Conservation (phyloP, 2,329 filamentous ascomycete species). For the Penicillium sp. region DNA sequence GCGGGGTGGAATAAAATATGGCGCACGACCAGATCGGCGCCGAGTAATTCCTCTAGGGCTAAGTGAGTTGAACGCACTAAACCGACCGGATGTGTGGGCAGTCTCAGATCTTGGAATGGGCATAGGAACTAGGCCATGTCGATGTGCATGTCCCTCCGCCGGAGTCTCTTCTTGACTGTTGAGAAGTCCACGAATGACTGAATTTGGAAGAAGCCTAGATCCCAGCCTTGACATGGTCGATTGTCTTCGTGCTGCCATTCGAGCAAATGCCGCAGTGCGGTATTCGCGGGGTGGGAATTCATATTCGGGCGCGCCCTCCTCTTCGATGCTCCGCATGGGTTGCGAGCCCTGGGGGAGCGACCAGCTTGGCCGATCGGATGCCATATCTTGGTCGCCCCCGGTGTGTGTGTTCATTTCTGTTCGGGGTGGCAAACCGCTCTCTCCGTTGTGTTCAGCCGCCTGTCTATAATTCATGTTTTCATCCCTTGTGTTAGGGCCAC, state of each 20-base stretch:
- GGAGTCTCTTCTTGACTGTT: slow-evolving; percentile 41
- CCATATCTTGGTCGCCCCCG: slow-evolving; percentile 7
- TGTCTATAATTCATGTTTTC: slow-evolving; percentile 29
- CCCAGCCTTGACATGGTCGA: slow-evolving; percentile 43
- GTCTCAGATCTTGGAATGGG: slow-evolving; percentile 30
- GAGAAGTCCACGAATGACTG: slow-evolving; percentile 37
- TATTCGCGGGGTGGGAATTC: slow-evolving; percentile 26
- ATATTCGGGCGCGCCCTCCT: slow-evolving; percentile 31
- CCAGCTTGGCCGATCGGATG: slow-evolving; percentile 8
- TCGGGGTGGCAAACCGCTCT: slow-evolving; percentile 13
- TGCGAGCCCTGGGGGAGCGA: slow-evolving; percentile 9
- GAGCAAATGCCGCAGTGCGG: slow-evolving; percentile 27
- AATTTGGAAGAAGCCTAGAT: slow-evolving; percentile 42
- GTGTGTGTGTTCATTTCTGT: slow-evolving; percentile 12
- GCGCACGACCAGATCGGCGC: slow-evolving; percentile 33
- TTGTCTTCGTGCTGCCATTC: slow-evolving; percentile 35
- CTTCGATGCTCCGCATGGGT: slow-evolving; percentile 30
- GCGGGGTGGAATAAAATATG: slow-evolving; percentile 34
- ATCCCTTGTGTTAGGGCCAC: slow-evolving; percentile 25
- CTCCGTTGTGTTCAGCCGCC: slow-evolving; percentile 23
- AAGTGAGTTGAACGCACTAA: slow-evolving; percentile 36
- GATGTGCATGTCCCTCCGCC: slow-evolving; percentile 39
- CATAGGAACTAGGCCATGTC: slow-evolving; percentile 36
- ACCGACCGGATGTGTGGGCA: slow-evolving; percentile 28
- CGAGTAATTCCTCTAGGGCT: slow-evolving; percentile 34